Evolutionary conservation across 2,329 filamentous ascomycete genomes (phyloP).

Genomic region (Colletotrichum plurivorum): DNA sequence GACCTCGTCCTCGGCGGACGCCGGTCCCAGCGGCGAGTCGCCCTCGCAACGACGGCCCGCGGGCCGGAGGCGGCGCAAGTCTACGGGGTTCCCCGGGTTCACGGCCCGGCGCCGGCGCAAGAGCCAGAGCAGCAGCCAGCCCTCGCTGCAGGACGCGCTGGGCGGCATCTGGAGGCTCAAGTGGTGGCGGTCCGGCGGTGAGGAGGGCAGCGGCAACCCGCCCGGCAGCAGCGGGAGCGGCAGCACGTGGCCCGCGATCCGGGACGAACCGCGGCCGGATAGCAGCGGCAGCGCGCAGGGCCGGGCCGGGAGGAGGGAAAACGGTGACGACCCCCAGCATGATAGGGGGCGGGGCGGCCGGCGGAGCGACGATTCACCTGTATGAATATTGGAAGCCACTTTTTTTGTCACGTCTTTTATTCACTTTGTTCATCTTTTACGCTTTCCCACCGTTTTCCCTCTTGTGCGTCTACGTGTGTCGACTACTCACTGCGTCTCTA

Average conservation of each 20-base stretch:
- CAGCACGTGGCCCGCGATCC: slow-evolving; percentile 34
- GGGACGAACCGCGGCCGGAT: slow-evolving; percentile 42
- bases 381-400: slow-evolving; percentile 47
- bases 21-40: slow-evolving; percentile 41
- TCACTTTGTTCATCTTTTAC: slow-evolving; percentile 35
- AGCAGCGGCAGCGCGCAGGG: slow-evolving; percentile 28
- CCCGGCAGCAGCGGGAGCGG: slow-evolving; percentile 34
- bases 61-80: slow-evolving; percentile 66
- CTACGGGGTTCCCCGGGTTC: slow-evolving; percentile 74
- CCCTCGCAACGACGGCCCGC: slow-evolving; percentile 42
- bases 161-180: slow-evolving; percentile 67
- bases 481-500: background rate
- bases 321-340: slow-evolving; percentile 24
- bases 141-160: slow-evolving; percentile 63
- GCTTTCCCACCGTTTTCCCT: background rate
- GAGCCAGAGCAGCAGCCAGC: slow-evolving; percentile 53
- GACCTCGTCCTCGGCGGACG: slow-evolving; percentile 43
- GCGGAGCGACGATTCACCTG: slow-evolving; percentile 48
- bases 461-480: background rate
- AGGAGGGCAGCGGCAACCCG: slow-evolving; percentile 42
- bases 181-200: slow-evolving; percentile 62
- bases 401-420: slow-evolving; percentile 29
- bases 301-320: slow-evolving; percentile 8
- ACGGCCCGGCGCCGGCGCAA: slow-evolving; percentile 64
- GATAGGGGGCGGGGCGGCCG: slow-evolving; percentile 23